phyloP scores from a whole-genome alignment of 441 rosid genomes.

The Mallotus repandus region DNA sequence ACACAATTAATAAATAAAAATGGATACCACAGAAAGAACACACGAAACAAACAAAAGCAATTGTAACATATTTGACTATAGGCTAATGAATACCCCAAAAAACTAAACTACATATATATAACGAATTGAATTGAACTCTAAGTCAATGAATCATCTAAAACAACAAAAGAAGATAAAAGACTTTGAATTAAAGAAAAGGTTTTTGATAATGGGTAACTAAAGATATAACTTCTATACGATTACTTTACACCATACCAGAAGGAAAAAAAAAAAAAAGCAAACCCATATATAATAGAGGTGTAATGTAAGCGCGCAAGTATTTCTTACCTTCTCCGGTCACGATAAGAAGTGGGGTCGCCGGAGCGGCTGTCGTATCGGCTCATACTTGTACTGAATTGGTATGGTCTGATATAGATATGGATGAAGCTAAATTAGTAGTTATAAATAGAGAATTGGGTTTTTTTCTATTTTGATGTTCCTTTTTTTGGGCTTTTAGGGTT shows the following conservation, averaged over 20 bases:
- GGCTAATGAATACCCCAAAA: too few species aligned
- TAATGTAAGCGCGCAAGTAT: too few species aligned
- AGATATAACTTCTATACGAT: background rate
- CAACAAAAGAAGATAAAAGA: too few species aligned
- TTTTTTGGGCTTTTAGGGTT: background rate
- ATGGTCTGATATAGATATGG: background rate
- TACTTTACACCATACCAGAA: too few species aligned
- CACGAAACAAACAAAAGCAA: background rate
- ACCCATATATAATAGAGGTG: too few species aligned
- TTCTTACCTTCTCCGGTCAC: conserved; percentile 82
- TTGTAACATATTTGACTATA: too few species aligned
- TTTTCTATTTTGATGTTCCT: background rate
- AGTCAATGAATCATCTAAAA: too few species aligned
- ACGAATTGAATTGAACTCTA: too few species aligned
- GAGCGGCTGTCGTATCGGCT: conserved; percentile 93
- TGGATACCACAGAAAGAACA: background rate
- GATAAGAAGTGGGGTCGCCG: conserved; percentile 81
- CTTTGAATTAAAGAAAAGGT: background rate
- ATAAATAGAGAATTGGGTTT: background rate
- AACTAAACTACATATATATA: too few species aligned
- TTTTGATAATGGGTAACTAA: background rate
- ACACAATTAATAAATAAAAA: background rate
- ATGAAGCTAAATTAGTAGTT: background rate
- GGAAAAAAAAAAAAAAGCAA: too few species aligned
- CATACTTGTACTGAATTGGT: conserved; percentile 34